A percentile compares a stretch with the other conserved stretches of the same genome.
These are phyloP conservation scores for Monilinia aucupariae DNA, from an alignment of 2,329 filamentous ascomycete genomes.

Conservation along the genomic window DNA sequence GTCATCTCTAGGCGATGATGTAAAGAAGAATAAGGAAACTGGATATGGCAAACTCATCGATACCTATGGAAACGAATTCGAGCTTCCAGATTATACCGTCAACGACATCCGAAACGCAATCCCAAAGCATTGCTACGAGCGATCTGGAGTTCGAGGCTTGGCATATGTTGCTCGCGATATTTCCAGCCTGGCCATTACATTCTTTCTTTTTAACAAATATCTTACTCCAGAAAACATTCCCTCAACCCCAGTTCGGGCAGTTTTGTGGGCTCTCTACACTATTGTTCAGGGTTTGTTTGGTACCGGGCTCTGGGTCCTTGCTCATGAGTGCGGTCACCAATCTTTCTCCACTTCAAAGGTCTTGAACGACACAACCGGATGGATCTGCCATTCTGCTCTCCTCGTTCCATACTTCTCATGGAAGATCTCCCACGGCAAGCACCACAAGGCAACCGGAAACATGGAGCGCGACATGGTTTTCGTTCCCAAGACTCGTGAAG, in stretches of 20 bases:
- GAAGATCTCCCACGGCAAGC: slow-evolving; percentile 99
- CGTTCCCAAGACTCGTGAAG: slow-evolving; percentile 82
- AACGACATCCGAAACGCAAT: slow-evolving; percentile 97
- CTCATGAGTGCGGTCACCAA: slow-evolving; percentile 96
- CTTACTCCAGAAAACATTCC: slow-evolving; percentile 81
- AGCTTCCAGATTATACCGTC: slow-evolving; percentile 92
- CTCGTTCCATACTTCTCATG: slow-evolving; percentile 98
- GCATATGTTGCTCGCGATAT: slow-evolving; percentile 82
- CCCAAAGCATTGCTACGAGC: slow-evolving; percentile 93
- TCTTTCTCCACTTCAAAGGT: slow-evolving; percentile 90
- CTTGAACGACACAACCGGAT: slow-evolving; percentile 88
- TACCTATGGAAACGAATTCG: slow-evolving; percentile 91
- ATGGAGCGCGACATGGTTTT: slow-evolving; percentile 99
- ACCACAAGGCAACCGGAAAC: slow-evolving; percentile 98
- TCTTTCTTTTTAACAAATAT: slow-evolving; percentile 83
- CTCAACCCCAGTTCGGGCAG: slow-evolving; percentile 59
- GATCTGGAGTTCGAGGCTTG: slow-evolving; percentile 70
- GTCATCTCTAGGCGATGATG: slow-evolving; percentile 55
- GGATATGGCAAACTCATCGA: slow-evolving; percentile 68
- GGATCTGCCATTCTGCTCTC: slow-evolving; percentile 81
- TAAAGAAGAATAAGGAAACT: slow-evolving; percentile 31
- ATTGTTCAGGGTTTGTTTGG: slow-evolving; percentile 86
- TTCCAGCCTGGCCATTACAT: slow-evolving; percentile 64
- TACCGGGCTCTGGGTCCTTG: slow-evolving; percentile 92
- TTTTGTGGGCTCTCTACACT: slow-evolving; percentile 58